A percentile compares a stretch with the other conserved stretches of the same genome.
phyloP scores from a whole-genome alignment of 768 basidiomycete genomes.

The Rhodotorula kratochvilovae region DNA sequence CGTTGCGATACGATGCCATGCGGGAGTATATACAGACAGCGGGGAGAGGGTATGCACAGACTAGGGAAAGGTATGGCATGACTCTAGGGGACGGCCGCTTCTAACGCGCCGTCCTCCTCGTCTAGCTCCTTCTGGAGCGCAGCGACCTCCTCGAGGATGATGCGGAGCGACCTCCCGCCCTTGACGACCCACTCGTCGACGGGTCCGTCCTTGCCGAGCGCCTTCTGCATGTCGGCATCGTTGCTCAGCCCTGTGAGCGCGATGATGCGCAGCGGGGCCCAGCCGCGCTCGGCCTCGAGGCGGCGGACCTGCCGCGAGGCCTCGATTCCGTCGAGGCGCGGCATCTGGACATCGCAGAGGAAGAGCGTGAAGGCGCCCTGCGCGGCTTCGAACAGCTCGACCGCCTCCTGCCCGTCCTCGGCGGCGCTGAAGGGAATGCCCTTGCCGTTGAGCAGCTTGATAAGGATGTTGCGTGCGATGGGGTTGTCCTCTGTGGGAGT shows the following conservation, averaged over 20 bases:
- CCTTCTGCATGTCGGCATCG: constrained; percentile 24
- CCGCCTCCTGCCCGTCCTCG: constrained; percentile 27
- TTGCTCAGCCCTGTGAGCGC: constrained; percentile 27
- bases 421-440: constrained; percentile 17
- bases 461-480: constrained; percentile 24
- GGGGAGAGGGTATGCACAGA: no score
- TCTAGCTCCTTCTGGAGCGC: constrained; percentile 11
- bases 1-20: no score
- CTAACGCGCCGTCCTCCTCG: neutral
- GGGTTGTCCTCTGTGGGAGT: constrained; percentile 35
- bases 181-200: constrained; percentile 35
- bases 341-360: constrained; percentile 31
- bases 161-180: constrained; percentile 22
- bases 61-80: neutral
- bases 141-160: constrained; percentile 24
- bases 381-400: constrained; percentile 14
- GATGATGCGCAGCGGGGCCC: constrained; percentile 9
- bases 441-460: constrained; percentile 29
- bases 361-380: neutral
- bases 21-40: no score
- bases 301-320: constrained; percentile 12
- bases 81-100: neutral
- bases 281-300: constrained; percentile 7
- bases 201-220: constrained; percentile 2
- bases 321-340: constrained; percentile 21